A percentile compares a stretch with the other conserved stretches of the same genome.
These are phyloP conservation scores for Geopyxis carbonaria DNA, from an alignment of 495 filamentous ascomycete genomes.

Conservation along the genomic window DNA sequence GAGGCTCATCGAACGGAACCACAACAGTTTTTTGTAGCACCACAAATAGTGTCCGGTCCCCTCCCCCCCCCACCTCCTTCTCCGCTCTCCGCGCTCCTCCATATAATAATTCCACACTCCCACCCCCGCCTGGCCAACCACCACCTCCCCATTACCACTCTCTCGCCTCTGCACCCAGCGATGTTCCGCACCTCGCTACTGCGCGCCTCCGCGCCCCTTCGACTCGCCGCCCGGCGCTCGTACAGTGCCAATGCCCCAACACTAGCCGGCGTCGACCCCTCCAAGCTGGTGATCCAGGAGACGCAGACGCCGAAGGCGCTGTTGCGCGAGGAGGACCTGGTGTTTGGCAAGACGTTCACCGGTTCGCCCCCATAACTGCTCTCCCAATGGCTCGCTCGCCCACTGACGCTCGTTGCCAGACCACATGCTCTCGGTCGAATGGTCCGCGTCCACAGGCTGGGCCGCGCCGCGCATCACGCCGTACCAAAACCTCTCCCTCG, in stretches of 20 bases:
- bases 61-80: no score
- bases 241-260: constrained; percentile 18
- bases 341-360: constrained; percentile 81
- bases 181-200: constrained; percentile 5
- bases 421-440: constrained; percentile 94
- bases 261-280: constrained; percentile 49
- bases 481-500: constrained; percentile 91
- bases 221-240: background rate
- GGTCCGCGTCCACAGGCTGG: constrained; percentile 73
- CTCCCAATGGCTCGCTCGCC: background rate
- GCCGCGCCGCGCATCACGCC: constrained; percentile 61
- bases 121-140: no score
- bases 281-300: constrained; percentile 55
- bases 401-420: constrained; percentile 36
- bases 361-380: constrained; percentile 31
- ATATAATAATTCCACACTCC: no score
- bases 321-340: constrained; percentile 53
- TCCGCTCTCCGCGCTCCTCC: no score
- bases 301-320: constrained; percentile 60
- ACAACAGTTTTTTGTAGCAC: no score
- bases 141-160: no score
- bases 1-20: no score
- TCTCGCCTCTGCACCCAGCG: no score
- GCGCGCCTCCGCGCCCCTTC: background rate
- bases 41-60: no score